These are phyloP conservation scores for Petunia hybrid DNA, from an alignment of 305 asterid species.

Conservation along the genomic window DNA sequence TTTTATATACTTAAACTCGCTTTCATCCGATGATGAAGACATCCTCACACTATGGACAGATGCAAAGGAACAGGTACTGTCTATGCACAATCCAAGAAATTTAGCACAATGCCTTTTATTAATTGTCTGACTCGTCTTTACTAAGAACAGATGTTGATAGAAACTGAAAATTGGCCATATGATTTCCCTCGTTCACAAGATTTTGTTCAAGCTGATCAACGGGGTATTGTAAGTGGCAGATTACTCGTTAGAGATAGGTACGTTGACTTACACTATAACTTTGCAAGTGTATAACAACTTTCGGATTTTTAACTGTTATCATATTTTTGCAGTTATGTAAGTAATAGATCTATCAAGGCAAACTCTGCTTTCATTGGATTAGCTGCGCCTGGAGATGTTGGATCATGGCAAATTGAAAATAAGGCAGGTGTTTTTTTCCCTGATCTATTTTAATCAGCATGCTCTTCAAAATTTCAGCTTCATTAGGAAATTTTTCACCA, in stretches of 20 bases:
- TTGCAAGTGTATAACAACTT: not conserved
- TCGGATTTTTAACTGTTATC: not conserved
- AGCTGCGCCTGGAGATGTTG: slow-evolving; percentile 45
- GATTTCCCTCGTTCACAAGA: slow-evolving; percentile 45
- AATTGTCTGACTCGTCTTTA: not conserved
- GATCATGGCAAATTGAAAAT: slow-evolving; percentile 45
- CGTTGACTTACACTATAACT: not conserved
- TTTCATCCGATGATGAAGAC: not conserved
- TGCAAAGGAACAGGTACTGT: slow-evolving; percentile 46
- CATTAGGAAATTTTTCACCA: not conserved
- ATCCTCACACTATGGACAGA: slow-evolving; percentile 38
- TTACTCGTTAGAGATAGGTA: slow-evolving; percentile 45
- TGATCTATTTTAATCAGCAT: not conserved
- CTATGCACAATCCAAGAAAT: not conserved
- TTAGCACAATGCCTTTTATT: not conserved
- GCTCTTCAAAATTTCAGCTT: not conserved
- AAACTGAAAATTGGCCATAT: slow-evolving; percentile 48
- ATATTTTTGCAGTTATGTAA: slow-evolving; percentile 13
- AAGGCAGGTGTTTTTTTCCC: slow-evolving; percentile 33
- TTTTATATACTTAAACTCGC: slow-evolving; percentile 43
- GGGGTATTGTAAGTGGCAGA: slow-evolving; percentile 44
- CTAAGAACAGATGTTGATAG: slow-evolving; percentile 31
- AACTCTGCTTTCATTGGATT: slow-evolving; percentile 45
- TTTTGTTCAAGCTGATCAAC: slow-evolving; percentile 37
- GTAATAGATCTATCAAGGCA: slow-evolving; percentile 20